Evolutionary conservation across 192 early-diverging fungal species (phyloP).

Genomic region (Backusella liffmaniae): DNA sequence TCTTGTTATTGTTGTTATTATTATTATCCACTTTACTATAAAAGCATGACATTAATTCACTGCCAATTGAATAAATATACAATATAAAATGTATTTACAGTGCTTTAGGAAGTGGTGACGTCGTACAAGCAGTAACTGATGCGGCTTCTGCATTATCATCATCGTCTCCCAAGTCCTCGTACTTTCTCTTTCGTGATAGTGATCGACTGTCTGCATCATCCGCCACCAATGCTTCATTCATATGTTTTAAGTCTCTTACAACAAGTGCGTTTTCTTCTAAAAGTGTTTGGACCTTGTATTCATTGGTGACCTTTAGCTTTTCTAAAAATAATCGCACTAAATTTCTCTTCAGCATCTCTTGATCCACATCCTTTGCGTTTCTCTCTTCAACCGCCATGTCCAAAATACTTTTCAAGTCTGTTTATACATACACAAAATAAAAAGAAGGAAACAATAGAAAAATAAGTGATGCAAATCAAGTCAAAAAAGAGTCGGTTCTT

Average conservation of each 20-base stretch:
- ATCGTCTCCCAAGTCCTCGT: neutral
- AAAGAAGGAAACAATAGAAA: neutral
- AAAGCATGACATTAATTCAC: neutral
- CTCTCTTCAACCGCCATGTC: neutral
- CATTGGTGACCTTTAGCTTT: neutral
- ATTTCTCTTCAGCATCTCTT: neutral
- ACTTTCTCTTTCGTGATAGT: neutral
- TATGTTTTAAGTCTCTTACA: neutral
- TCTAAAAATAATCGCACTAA: neutral
- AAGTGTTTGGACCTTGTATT: neutral
- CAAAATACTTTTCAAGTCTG: neutral
- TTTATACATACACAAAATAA: neutral
- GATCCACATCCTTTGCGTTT: neutral
- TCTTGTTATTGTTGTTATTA: conserved; percentile 30
- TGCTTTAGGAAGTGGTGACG: neutral
- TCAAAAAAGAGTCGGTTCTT: neutral
- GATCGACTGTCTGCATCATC: neutral
- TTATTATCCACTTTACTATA: neutral
- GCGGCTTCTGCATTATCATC: neutral
- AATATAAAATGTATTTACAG: neutral
- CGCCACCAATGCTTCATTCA: neutral
- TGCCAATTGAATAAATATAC: no score
- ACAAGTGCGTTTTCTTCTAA: neutral
- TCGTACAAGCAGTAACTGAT: neutral
- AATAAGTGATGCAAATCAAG: neutral